Percentiles rank a stretch among this genome's conserved stretches.
Conservation (phyloP, 805 yeast species). For the Clavispora phyllophila region DNA sequence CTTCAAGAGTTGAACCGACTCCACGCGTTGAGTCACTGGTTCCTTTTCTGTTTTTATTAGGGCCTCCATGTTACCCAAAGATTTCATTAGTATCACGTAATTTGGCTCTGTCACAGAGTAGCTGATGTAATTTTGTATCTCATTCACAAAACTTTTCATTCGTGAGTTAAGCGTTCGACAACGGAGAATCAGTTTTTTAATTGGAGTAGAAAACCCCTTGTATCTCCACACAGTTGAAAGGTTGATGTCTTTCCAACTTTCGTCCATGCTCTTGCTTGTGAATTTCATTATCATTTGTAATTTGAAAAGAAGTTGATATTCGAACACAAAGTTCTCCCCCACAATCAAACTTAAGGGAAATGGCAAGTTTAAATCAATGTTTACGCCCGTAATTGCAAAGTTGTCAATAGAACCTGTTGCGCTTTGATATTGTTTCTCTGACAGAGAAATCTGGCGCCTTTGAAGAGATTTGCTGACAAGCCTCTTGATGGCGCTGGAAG, state of each 20-base stretch:
- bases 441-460: conserved; percentile 3
- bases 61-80: conserved; percentile 7
- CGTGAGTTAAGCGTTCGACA: conserved; percentile 52
- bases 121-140: conserved; percentile 51
- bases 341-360: conserved; percentile 81
- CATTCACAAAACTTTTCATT: conserved; percentile 53
- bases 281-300: conserved; percentile 61
- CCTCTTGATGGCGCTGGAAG: conserved; percentile 11
- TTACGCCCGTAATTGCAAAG: conserved; percentile 47
- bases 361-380: conserved; percentile 61
- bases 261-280: conserved; percentile 53
- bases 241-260: conserved; percentile 60
- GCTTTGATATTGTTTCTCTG: conserved; percentile 4
- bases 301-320: conserved; percentile 77
- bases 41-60: neutral
- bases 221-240: conserved; percentile 65
- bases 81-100: conserved; percentile 39
- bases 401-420: conserved; percentile 13
- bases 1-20: neutral
- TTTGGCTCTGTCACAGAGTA: conserved; percentile 55
- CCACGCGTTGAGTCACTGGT: neutral
- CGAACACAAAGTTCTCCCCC: conserved; percentile 62
- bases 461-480: conserved; percentile 13
- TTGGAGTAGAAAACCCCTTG: conserved; percentile 34
- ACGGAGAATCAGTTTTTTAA: conserved; percentile 50